Base-by-base conservation (phyloP, 495 filamentous ascomycete genomes). In the Cenococcum geophilum region DNA sequence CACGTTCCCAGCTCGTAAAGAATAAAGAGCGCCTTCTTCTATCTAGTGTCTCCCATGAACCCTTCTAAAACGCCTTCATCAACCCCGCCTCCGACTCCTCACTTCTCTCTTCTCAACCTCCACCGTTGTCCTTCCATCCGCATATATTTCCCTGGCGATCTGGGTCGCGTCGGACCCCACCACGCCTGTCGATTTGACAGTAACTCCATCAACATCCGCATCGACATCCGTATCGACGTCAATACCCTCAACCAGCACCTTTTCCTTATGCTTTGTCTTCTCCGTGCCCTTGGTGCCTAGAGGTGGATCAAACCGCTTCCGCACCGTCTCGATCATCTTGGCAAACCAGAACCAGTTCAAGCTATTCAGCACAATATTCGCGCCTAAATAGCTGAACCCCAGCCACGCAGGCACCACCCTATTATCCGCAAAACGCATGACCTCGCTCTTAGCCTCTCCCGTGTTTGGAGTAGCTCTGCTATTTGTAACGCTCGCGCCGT, bases 331-430 rank as follows among this genome's bases (percentile, higher is more conserved):
- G 61, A 98, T 89, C 93, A 98, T 98, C 80, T 92, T 93, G 60
- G 85, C 84, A 74, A 96, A 97, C 93, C 93, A 98, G 76, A 85
- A 92, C 72, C 91, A 91, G 74, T 98, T 98, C 50, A 98, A 76
- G 53, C 81, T 77, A 75, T 96, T 97, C 16, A 98, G 78, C 4
- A 86, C 79, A 23, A 92, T 47, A 70, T 98, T 97, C 43, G 83
- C 84, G 3, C 75, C 78, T 1, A 96, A 75, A 68, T 97, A 97
- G 25, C 83, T 79, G 16, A 77, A 67, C 2, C 88, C 88, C 23
- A 97, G 77, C 92, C 93, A 97, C 0, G 83, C 66, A 0, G 93
- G 93, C 5, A 96, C 76, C 20, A 70, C 67, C 12, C 75, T 75
- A 58, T 76, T 73, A 1, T 59, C 69, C 25, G 78, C 76, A 68